Evolutionary conservation across 2,329 filamentous ascomycete genomes (phyloP), one percentile per base, ranked within the genome.

Genomic region (Tolypocladium pustulatum): DNA sequence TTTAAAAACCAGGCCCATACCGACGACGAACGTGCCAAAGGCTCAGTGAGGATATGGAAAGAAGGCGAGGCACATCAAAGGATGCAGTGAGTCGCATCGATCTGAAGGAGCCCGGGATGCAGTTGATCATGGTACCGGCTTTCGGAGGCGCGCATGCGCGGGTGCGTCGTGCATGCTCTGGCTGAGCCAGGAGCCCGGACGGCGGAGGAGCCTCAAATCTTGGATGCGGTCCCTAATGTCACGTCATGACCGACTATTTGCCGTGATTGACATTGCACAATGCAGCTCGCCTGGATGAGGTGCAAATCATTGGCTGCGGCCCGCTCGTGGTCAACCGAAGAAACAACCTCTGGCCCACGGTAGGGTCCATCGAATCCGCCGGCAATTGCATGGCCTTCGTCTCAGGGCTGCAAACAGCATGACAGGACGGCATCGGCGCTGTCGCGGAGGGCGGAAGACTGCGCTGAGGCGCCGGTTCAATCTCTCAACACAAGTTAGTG

Each of bases 171-270:
- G 46, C 46, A 32, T 51, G 46, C 27, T 32, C 17, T 30, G 43
- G 46, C 46, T 22, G 49, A 30, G 20, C 49, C 30, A 30, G 17
- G 27, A 32, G 49, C 49, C 27, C 27, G 49, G 41, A 51, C 30
- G 30, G n/a, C 30, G 41, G 40, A 30, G 22, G 8, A 53, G 49
- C 32, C 49, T 34, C 30, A 30, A 34, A 34, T 34, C 34, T 41
- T 9, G 38, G 52, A 55, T 58, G 32, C 40, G 32, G 57, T 58
- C 34, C 37, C 40, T 41, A 27, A 54, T 58, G 57, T 55, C 40
- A 55, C 57, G 30, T 55, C 30, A 30, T 54, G 36, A 15, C 32
- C 38, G 25, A n/a, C 27, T n/a, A 34, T 13, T 17, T 34, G 9
- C 20, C 9, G 49, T 15, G 30, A 53, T 36, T 30, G 20, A 15